Evolutionary conservation across 306 rosid species (phyloP), one percentile per base, ranked within the genome.

Genomic region (Sicyos edulis): DNA sequence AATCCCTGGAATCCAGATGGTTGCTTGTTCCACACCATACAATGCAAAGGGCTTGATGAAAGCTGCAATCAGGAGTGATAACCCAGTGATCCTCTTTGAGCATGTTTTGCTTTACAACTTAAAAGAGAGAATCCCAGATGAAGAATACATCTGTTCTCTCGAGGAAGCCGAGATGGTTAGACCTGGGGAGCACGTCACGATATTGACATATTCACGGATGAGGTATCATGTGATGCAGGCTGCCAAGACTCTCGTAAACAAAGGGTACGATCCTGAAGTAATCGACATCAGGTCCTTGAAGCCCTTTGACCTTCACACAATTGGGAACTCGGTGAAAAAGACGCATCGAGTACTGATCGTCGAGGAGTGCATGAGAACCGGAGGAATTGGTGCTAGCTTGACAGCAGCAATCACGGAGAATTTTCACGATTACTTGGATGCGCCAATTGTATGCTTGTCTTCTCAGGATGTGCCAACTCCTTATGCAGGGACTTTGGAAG

Each of bases 191-290:
- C 96, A 93, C 47, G 82, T 93, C 44, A 88, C 99, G 4, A 87
- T 93, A 58, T 72, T 89, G 72, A 93, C 99, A 29, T 93, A 93
- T 75, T 93, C 99, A 65, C 77, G 96, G 76, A 93, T 91, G 99
- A 90, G 96, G 83, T 93, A 93, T 78, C 97, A 93, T 69, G 99
- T 93, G 62, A 93, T 93, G 99, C 99, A 93, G 82, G 99, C 99
- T 72, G 96, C 95, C 3, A 93, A 93, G 78, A 91, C 96, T 80
- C 80, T 93, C 63, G 99, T 89, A 77, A 93, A 93, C 81, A 93
- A 91, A 80, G 99, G 97, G 19, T 93, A 88, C 62, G 96, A 93
- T 52, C 97, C 96, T 6, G 97, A 93, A 85, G 95, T 93, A 17
- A 93, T 93, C 76, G 99, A 88, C 64, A 89, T 93, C 80, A 87